A percentile compares a stretch with the other conserved stretches of the same genome.
Conservation (phyloP, 352 stramenopile genomes). For the Pythium volutum region DNA sequence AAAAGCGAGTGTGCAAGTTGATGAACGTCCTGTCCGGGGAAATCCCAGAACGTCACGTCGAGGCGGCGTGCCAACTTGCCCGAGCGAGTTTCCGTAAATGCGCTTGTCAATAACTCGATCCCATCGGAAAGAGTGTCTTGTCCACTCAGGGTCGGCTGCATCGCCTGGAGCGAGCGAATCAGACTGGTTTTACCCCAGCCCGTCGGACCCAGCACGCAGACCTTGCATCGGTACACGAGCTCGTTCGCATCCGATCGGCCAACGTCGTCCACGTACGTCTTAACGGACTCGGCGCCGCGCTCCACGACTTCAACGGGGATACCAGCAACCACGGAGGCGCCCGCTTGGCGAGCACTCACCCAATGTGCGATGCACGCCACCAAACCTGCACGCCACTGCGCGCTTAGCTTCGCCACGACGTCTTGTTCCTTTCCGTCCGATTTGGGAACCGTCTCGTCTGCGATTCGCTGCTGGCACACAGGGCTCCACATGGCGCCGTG, state of each 20-base stretch:
- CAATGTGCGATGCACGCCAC: not conserved
- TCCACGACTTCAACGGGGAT: conserved; percentile 24
- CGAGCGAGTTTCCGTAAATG: not conserved
- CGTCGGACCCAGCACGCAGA: conserved; percentile 32
- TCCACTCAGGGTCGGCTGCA: conserved; percentile 1
- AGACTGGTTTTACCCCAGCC: conserved; percentile 35
- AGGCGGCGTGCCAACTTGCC: not conserved
- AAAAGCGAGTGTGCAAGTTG: conserved; percentile 8
- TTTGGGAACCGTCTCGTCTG: not conserved
- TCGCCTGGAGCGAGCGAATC: conserved; percentile 28
- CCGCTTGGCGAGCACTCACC: not conserved
- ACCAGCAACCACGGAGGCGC: not conserved
- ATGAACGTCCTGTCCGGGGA: conserved; percentile 8
- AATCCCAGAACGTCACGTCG: conserved; percentile 16
- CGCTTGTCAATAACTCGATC: conserved; percentile 1
- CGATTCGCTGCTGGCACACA: not conserved
- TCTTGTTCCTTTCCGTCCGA: not conserved
- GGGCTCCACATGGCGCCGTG: not conserved
- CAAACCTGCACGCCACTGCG: not conserved
- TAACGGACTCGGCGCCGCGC: conserved; percentile 9
- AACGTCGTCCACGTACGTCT: conserved; percentile 14
- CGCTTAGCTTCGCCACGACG: not conserved
- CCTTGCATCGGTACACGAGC: conserved; percentile 24
- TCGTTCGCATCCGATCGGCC: conserved; percentile 1
- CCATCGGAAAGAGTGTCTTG: not conserved